Conservation (phyloP, 768 basidiomycete genomes). For the Tubosaeta sp. region DNA sequence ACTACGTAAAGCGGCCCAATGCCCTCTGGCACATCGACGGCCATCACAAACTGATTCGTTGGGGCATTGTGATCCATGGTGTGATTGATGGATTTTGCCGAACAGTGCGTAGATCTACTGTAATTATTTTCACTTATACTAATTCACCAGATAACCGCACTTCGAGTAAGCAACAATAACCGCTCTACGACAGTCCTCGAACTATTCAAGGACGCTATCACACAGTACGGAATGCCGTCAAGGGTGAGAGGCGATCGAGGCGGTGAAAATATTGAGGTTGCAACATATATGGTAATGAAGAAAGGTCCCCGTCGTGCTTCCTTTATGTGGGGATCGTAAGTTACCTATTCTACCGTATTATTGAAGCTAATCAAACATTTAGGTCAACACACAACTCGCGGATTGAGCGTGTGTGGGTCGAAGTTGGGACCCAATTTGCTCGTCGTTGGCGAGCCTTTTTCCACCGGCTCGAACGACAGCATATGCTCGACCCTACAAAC, state of each 20-base stretch:
- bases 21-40: conserved; percentile 23
- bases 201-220: not conserved
- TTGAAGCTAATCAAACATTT: no score
- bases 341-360: no score
- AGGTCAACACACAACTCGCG: conserved; percentile 41
- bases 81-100: conserved; percentile 27
- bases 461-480: not conserved
- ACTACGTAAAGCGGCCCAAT: not conserved
- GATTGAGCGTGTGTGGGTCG: conserved; percentile 44
- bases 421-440: conserved; percentile 38
- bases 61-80: conserved; percentile 21
- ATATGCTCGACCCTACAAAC: not conserved
- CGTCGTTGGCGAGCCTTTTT: conserved; percentile 43
- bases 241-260: conserved; percentile 29
- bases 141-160: not conserved
- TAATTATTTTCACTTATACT: no score
- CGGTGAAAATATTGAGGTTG: conserved; percentile 28
- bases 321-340: conserved; percentile 27
- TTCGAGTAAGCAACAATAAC: not conserved
- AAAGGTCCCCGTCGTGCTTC: conserved; percentile 23
- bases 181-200: not conserved
- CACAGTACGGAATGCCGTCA: conserved; percentile 20
- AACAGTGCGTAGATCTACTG: conserved; percentile 9
- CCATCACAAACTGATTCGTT: conserved; percentile 24
- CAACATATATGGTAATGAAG: conserved; percentile 19